Percentiles rank a stretch among this genome's conserved stretches.
These are phyloP conservation scores for Nemania sp. DNA, from an alignment of 2,329 filamentous ascomycete genomes.

Conservation along the genomic window DNA sequence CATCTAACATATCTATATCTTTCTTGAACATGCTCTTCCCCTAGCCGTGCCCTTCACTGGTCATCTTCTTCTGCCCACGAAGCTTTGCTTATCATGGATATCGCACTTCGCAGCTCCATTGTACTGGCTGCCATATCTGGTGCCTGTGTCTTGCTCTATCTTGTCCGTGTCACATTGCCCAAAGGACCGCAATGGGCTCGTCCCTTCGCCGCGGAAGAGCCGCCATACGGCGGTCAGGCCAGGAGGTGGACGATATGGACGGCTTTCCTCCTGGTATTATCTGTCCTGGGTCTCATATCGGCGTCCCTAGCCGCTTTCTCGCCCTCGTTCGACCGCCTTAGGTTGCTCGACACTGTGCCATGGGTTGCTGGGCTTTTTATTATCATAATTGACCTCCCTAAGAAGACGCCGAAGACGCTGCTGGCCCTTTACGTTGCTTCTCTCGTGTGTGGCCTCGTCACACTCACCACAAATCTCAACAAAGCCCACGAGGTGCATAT, in stretches of 20 bases:
- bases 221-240: constrained; percentile 19
- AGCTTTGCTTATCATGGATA: constrained; percentile 29
- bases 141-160: constrained; percentile 39
- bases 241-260: constrained; percentile 49
- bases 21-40: constrained; percentile 14
- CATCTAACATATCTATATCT: neutral
- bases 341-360: constrained; percentile 45
- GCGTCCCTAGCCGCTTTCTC: constrained; percentile 41
- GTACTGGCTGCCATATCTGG: constrained; percentile 40
- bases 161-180: constrained; percentile 34
- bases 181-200: constrained; percentile 47
- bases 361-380: constrained; percentile 47
- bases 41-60: neutral
- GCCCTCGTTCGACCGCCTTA: constrained; percentile 34
- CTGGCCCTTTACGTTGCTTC: constrained; percentile 46
- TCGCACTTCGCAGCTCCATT: constrained; percentile 30
- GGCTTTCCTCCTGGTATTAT: constrained; percentile 41
- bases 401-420: constrained; percentile 48
- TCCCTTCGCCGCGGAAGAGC: constrained; percentile 50
- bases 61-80: neutral
- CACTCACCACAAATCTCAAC: constrained; percentile 34
- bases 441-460: constrained; percentile 40
- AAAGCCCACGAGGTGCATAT: constrained; percentile 41
- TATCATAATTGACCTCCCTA: constrained; percentile 45
- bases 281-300: constrained; percentile 43